phyloP scores from a whole-genome alignment of 2,329 filamentous ascomycete species.

The Penicillium hesseltinei region DNA sequence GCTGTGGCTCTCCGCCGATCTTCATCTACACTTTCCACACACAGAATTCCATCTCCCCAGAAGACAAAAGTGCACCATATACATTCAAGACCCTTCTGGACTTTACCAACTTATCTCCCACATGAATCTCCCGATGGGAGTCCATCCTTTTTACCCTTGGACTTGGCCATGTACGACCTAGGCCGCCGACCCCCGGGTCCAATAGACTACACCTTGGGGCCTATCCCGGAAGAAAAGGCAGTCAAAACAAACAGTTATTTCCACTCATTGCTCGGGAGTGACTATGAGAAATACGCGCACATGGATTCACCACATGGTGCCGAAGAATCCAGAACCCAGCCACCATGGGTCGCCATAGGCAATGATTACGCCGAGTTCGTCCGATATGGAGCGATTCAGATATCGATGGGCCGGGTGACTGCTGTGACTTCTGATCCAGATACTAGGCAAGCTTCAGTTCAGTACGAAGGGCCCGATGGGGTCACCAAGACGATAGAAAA shows the following conservation, averaged over 20 bases:
- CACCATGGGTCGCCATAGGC: constrained; percentile 66
- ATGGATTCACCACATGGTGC: constrained; percentile 36
- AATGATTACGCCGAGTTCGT: constrained; percentile 74
- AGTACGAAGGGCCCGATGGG: constrained; percentile 38
- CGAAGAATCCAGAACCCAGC: constrained; percentile 48
- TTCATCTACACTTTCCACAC: constrained; percentile 49
- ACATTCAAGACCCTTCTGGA: constrained; percentile 68
- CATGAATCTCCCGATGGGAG: constrained; percentile 20
- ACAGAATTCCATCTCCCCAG: constrained; percentile 42
- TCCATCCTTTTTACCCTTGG: constrained; percentile 66
- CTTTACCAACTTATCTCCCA: constrained; percentile 58
- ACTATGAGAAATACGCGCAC: constrained; percentile 43
- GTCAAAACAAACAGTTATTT: constrained; percentile 53
- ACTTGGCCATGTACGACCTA: constrained; percentile 70
- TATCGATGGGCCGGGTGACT: constrained; percentile 46
- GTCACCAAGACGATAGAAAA: constrained; percentile 50
- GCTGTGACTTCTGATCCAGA: constrained; percentile 9
- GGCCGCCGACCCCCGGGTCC: constrained; percentile 58
- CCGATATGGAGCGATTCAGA: constrained; percentile 59
- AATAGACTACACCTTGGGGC: constrained; percentile 63
- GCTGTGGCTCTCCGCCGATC: constrained; percentile 71
- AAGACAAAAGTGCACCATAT: constrained; percentile 62
- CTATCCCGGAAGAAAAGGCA: constrained; percentile 60
- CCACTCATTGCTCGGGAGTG: constrained; percentile 42
- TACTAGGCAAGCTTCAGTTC: constrained; percentile 24